These are phyloP conservation scores for Aspergillus luchuensis DNA, from an alignment of 2,329 filamentous ascomycete species.

Conservation along the genomic window DNA sequence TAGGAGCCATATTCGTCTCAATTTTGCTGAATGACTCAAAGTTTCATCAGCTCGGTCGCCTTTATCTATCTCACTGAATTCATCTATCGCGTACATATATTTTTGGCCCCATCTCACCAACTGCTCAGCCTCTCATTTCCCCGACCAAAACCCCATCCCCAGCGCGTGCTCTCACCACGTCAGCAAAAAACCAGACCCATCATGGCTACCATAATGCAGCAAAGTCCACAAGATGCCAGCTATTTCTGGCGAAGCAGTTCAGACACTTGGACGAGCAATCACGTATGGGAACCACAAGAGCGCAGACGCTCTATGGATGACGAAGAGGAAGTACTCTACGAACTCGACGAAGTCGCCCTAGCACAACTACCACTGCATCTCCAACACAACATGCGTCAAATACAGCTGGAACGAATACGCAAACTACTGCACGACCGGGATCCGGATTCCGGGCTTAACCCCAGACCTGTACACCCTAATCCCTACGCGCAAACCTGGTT, in stretches of 20 bases:
- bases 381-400: slow-evolving; percentile 29
- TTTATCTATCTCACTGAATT: neutral
- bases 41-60: neutral
- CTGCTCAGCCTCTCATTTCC: neutral
- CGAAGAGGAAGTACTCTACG: slow-evolving; percentile 33
- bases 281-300: neutral
- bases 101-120: neutral
- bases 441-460: neutral
- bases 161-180: neutral
- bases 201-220: neutral
- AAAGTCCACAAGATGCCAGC: neutral
- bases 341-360: slow-evolving; percentile 31
- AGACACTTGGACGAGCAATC: neutral
- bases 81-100: slow-evolving; percentile 1
- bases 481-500: slow-evolving; percentile 20
- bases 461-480: neutral
- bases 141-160: neutral
- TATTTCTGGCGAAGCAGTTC: slow-evolving; percentile 1
- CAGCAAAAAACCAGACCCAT: neutral
- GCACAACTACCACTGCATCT: slow-evolving; percentile 28
- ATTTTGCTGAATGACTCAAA: neutral
- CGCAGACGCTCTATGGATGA: slow-evolving; percentile 18
- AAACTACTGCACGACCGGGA: slow-evolving; percentile 12
- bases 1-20: neutral
- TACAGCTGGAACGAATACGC: slow-evolving; percentile 30